A percentile compares a stretch with the other conserved stretches of the same genome.
phyloP scores from a whole-genome alignment of 2,329 filamentous ascomycete genomes.

The Pezizomycotina sp. region DNA sequence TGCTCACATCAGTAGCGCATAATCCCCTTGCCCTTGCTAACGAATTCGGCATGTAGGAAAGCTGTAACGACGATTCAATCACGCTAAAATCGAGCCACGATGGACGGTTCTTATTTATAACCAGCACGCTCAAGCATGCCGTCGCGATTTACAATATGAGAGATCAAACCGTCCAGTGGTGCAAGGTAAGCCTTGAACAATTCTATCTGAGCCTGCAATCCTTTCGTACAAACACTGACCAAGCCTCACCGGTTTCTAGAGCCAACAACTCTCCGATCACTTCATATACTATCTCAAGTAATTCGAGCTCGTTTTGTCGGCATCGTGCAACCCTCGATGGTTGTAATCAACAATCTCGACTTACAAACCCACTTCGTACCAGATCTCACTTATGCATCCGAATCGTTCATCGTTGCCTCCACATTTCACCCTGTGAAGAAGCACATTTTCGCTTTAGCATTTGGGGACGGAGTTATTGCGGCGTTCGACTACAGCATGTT shows the following conservation, averaged over 20 bases:
- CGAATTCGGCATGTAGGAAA: too few relatives aligned
- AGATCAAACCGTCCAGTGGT: constrained; percentile 20
- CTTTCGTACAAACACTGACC: too few relatives aligned
- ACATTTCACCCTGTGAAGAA: constrained; percentile 24
- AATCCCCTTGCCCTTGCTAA: too few relatives aligned
- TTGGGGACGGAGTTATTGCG: constrained; percentile 24
- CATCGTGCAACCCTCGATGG: constrained; percentile 22
- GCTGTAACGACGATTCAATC: too few relatives aligned
- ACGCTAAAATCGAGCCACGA: constrained; percentile 22
- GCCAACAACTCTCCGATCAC: constrained; percentile 20
- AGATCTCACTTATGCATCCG: constrained; percentile 22
- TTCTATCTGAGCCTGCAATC: background rate
- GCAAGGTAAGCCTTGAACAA: constrained; percentile 5
- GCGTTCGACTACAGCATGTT: constrained; percentile 25
- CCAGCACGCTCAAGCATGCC: constrained; percentile 20
- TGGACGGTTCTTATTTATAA: constrained; percentile 21
- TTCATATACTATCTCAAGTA: constrained; percentile 20
- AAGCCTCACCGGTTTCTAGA: background rate
- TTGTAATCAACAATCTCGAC: constrained; percentile 24
- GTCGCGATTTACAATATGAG: constrained; percentile 21
- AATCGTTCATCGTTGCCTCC: constrained; percentile 21
- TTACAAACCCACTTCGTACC: constrained; percentile 22
- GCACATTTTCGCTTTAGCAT: constrained; percentile 23
- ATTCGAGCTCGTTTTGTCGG: constrained; percentile 24
- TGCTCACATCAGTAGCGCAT: too few relatives aligned